These are phyloP conservation scores for Aspergillus baeticus DNA, from an alignment of 495 filamentous ascomycete species.

Conservation along the genomic window DNA sequence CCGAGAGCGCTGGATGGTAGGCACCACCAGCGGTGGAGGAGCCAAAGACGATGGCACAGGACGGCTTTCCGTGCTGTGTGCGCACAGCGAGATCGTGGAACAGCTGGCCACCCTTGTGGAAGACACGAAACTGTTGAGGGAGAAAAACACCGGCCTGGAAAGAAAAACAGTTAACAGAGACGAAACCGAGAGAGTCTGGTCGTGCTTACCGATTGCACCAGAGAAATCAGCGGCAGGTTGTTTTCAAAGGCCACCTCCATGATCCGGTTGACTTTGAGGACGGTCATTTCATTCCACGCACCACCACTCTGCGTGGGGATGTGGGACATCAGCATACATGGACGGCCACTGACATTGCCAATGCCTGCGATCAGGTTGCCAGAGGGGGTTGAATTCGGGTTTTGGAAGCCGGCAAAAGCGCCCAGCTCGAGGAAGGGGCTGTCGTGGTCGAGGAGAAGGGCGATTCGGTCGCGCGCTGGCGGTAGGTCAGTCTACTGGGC, in stretches of 20 bases:
- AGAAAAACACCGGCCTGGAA: constrained; percentile 32
- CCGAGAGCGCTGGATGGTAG: constrained; percentile 36
- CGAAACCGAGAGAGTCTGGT: background rate
- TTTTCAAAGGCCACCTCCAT: constrained; percentile 33
- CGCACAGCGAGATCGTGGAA: constrained; percentile 32
- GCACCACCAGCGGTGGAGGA: constrained; percentile 35
- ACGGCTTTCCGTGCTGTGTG: constrained; percentile 26
- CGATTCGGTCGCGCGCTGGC: constrained; percentile 22
- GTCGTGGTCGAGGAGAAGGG: constrained; percentile 25
- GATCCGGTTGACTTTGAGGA: constrained; percentile 32
- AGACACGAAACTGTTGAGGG: constrained; percentile 34
- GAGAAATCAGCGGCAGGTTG: constrained; percentile 28
- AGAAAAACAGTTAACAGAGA: background rate
- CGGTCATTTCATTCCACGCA: constrained; percentile 32
- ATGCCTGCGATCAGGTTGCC: constrained; percentile 28
- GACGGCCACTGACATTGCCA: constrained; percentile 24
- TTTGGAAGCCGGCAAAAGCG: constrained; percentile 22
- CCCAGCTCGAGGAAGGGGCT: constrained; percentile 25
- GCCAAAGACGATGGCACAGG: constrained; percentile 35
- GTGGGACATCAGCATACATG: constrained; percentile 29
- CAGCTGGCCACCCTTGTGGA: constrained; percentile 34
- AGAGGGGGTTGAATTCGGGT: constrained; percentile 22
- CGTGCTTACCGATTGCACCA: constrained; percentile 31
- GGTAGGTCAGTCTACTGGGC: no score
- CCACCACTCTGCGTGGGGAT: constrained; percentile 28